Evolutionary conservation across 2,329 filamentous ascomycete species (phyloP), one percentile per base, ranked within the genome.

Genomic region (Clarireedia hainanense): DNA sequence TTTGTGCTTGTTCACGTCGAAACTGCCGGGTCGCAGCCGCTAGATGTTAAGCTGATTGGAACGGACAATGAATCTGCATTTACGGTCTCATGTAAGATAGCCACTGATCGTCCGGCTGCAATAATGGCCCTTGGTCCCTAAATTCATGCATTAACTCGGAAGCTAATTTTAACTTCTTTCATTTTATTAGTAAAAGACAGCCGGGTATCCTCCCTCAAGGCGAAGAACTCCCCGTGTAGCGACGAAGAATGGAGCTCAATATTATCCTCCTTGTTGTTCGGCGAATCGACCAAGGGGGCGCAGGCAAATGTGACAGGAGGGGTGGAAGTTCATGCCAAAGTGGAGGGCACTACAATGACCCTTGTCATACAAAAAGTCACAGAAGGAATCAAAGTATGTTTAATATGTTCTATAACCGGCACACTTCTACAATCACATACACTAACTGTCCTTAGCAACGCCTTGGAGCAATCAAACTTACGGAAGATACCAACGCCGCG

Each of bases 191-290:
- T 87, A 62, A 79, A 78, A 67, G 81, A 86, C 57, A 76, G 76
- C 62, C 74, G 74, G 39, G 70, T 81, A 51, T 71, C 75, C 39
- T 75, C 76, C 7, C 73, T 85, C 48, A 80, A 76, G 60, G 72
- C 75, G 26, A 74, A 76, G 63, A 80, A 76, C 61, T 79, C 75
- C 50, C 74, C 76, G n/a, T 78, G 79, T 58, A 75, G 76, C 23
- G 72, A 80, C 56, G 73, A 76, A n/a, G 84, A 90, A 69, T 91
- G 87, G 87, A 77, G 83, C 67, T 65, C 70, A 14, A 78, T 86
- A 50, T 70, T 91, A 17, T 72, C 73, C 47, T 74, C 76, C 47
- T 70, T 84, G 48, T 73, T 91, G 36, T 73, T 82, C 9, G 73
- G 73, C 55, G 64, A 70, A 59, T 60, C 58, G 58, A 55, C 64